Evolutionary conservation across 176 grass and related monocot species (phyloP).

Genomic region (Aegilops umbellulata): DNA sequence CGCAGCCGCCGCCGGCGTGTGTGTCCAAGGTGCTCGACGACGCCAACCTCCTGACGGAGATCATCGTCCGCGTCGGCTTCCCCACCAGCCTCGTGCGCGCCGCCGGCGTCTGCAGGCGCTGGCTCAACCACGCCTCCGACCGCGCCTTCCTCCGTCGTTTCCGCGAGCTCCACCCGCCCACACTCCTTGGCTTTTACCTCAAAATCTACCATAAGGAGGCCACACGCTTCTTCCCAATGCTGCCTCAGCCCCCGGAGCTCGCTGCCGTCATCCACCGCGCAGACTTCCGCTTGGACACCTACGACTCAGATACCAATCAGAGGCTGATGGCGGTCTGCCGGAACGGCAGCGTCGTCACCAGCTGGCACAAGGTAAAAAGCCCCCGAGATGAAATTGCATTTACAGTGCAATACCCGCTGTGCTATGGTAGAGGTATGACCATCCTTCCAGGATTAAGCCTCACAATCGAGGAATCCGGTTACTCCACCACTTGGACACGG

Average conservation of each 20-base stretch:
- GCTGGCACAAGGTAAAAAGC: no score
- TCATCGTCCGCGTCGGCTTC: background rate
- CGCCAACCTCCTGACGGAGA: background rate
- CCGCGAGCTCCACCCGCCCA: background rate
- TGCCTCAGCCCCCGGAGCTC: background rate
- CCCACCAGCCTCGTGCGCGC: background rate
- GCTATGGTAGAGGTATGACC: no score
- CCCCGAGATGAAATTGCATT: no score
- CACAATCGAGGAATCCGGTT: no score
- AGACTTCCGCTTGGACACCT: background rate
- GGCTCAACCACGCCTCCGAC: background rate
- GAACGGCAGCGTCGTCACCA: no score
- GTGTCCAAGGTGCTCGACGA: background rate
- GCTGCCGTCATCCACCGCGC: background rate
- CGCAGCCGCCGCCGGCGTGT: background rate
- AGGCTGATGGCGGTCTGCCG: background rate
- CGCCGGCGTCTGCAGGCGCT: background rate
- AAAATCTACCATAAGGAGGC: no score
- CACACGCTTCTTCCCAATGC: background rate
- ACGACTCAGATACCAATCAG: no score
- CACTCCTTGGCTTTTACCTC: background rate
- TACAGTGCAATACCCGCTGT: no score
- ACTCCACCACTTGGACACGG: no score
- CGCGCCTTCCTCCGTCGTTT: background rate
- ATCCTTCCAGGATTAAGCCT: no score